phyloP scores from a whole-genome alignment of 176 grass and related monocot genomes.

The Calamus simplicifolius region DNA sequence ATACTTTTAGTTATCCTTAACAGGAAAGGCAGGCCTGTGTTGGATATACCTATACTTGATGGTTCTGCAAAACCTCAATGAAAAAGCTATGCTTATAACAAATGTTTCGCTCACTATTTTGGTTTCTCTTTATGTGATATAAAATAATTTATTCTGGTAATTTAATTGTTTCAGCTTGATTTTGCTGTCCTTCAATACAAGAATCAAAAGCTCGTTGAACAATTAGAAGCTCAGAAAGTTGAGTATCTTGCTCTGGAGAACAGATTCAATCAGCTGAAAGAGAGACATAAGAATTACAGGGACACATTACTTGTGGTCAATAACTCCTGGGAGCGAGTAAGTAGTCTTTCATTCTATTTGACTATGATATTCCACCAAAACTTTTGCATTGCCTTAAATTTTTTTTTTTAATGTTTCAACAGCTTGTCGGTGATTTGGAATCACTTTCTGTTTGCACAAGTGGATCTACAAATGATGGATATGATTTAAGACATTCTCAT shows the following conservation, averaged over 20 bases:
- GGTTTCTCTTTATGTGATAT: slow-evolving; percentile 13
- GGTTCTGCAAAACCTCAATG: too few species aligned
- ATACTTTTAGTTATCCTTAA: too few species aligned
- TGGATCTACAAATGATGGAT: slow-evolving; percentile 24
- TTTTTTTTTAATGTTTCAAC: slow-evolving; percentile 19
- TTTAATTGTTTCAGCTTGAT: slow-evolving; percentile 41
- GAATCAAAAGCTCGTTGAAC: slow-evolving; percentile 81
- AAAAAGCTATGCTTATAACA: neutral
- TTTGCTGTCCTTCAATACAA: slow-evolving; percentile 80
- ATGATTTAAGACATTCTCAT: slow-evolving; percentile 25
- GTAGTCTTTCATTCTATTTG: slow-evolving; percentile 2
- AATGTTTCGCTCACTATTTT: slow-evolving; percentile 7
- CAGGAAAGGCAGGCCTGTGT: too few species aligned
- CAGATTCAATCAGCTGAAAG: slow-evolving; percentile 68
- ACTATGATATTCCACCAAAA: neutral
- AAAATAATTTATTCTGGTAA: neutral
- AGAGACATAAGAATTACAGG: slow-evolving; percentile 41
- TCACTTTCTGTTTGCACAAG: slow-evolving; percentile 38
- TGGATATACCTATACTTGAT: too few species aligned
- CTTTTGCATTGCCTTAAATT: neutral
- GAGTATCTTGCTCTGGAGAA: slow-evolving; percentile 54
- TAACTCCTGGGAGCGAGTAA: slow-evolving; percentile 59
- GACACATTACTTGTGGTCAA: slow-evolving; percentile 55
- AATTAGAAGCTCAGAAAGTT: slow-evolving; percentile 79
- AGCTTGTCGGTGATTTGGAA: slow-evolving; percentile 63